Evolutionary conservation across 2,329 filamentous ascomycete genomes (phyloP).

Genomic region (Paraconiothyrium brasiliense): DNA sequence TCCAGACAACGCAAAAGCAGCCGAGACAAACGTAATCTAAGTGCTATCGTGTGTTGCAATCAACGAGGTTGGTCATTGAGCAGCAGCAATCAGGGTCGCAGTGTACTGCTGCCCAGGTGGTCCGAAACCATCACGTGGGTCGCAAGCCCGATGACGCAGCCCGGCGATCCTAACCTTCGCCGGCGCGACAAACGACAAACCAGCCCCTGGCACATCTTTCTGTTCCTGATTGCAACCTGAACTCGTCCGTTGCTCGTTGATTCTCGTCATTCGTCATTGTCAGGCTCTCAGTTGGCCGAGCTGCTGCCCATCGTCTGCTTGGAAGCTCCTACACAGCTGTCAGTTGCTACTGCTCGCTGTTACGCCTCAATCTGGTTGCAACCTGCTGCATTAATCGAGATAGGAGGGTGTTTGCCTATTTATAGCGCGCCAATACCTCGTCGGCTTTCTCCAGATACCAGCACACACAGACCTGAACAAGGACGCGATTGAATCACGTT

Average conservation of each 20-base stretch:
- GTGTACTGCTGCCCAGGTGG: neutral
- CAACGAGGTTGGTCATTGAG: neutral
- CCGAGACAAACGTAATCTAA: neutral
- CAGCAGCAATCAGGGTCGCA: slow-evolving; percentile 6
- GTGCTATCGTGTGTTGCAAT: neutral
- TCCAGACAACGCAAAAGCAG: neutral
- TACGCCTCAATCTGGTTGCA: neutral
- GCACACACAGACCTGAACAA: neutral
- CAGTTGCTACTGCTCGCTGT: neutral
- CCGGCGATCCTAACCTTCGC: slow-evolving; percentile 19
- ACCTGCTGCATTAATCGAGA: neutral
- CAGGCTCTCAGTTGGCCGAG: neutral
- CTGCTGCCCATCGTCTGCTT: slow-evolving; percentile 4
- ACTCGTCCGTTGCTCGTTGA: neutral
- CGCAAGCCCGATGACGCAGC: slow-evolving; percentile 23
- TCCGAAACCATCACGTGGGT: slow-evolving; percentile 18
- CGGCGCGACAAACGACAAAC: slow-evolving; percentile 16
- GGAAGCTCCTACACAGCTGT: neutral
- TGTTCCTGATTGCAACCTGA: slow-evolving; percentile 4
- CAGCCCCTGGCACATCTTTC: slow-evolving; percentile 20
- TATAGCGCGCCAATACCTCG: neutral
- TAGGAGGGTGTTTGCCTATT: too few relatives aligned
- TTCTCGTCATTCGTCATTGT: neutral
- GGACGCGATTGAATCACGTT: neutral
- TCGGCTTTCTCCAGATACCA: neutral